Percentiles rank a stretch among this genome's conserved stretches.
phyloP scores from a whole-genome alignment of 495 filamentous ascomycete genomes.

The Arthonia radiata region DNA sequence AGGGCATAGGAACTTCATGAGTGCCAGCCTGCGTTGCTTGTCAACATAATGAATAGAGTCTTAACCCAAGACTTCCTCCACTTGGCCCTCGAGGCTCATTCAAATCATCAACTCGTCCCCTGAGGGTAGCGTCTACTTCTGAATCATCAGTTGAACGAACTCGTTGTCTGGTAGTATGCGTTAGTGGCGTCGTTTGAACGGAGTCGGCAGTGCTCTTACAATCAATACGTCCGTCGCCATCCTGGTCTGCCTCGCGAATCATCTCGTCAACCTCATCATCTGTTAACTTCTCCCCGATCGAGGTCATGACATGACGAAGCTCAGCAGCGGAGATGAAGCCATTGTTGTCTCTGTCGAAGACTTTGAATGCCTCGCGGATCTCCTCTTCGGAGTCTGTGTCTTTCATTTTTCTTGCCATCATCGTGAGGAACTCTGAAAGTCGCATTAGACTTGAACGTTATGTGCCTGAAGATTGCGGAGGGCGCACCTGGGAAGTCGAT shows the following conservation, averaged over 20 bases:
- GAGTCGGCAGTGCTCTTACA: slow-evolving; percentile 28
- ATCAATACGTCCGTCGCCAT: slow-evolving; percentile 91
- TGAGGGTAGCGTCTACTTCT: too few relatives aligned
- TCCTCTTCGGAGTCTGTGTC: slow-evolving; percentile 99
- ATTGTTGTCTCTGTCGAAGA: slow-evolving; percentile 98
- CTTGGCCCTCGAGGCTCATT: too few relatives aligned
- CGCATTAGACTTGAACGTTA: slow-evolving; percentile 1
- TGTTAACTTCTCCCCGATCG: slow-evolving; percentile 96
- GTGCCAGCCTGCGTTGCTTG: too few relatives aligned
- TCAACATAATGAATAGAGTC: too few relatives aligned
- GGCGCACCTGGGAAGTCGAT: slow-evolving; percentile 89
- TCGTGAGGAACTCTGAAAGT: slow-evolving; percentile 74
- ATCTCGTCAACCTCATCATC: slow-evolving; percentile 99
- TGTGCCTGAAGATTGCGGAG: background rate
- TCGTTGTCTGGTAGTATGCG: slow-evolving; percentile 55
- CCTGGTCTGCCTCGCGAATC: slow-evolving; percentile 98
- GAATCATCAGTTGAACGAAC: slow-evolving; percentile 99
- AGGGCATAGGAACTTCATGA: too few relatives aligned
- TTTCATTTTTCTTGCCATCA: slow-evolving; percentile 99
- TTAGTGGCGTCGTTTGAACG: slow-evolving; percentile 11
- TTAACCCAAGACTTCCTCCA: too few relatives aligned
- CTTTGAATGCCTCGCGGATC: slow-evolving; percentile 86
- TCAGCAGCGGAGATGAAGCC: slow-evolving; percentile 97
- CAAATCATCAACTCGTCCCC: too few relatives aligned
- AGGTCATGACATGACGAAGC: slow-evolving; percentile 97